These are phyloP conservation scores for Austropuccinia psidii DNA, from an alignment of 1,284 basidiomycete species.

Conservation along the genomic window DNA sequence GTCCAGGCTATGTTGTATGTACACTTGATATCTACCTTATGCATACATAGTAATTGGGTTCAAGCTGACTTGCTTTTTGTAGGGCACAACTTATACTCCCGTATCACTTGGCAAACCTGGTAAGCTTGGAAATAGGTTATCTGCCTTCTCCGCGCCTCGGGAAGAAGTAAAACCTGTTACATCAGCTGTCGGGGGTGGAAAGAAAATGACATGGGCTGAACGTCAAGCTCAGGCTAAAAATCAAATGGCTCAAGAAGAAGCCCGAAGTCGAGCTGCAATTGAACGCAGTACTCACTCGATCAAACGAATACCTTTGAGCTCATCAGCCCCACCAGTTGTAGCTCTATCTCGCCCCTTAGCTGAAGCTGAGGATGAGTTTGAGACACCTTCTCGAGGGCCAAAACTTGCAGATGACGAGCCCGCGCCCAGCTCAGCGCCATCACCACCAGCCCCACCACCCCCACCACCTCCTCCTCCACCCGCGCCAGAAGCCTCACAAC, in stretches of 20 bases:
- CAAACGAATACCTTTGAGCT: constrained; percentile 45
- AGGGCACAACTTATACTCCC: constrained; percentile 76
- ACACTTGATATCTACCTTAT: not conserved
- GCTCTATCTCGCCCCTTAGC: constrained; percentile 52
- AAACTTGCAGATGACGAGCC: constrained; percentile 37
- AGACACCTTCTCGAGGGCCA: constrained; percentile 40
- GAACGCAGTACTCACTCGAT: constrained; percentile 14
- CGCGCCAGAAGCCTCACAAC: not conserved
- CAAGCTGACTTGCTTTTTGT: constrained; percentile 2
- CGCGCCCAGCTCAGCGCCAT: constrained; percentile 40
- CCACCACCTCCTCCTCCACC: not conserved
- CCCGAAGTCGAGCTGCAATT: constrained; percentile 57
- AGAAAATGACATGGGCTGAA: constrained; percentile 81
- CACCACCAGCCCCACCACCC: constrained; percentile 41
- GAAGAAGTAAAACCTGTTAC: constrained; percentile 42
- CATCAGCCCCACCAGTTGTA: constrained; percentile 48
- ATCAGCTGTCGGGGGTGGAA: constrained; percentile 40
- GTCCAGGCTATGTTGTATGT: constrained; percentile 42
- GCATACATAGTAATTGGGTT: not conserved
- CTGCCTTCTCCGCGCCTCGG: constrained; percentile 22
- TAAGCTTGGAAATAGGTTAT: constrained; percentile 74
- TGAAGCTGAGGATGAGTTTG: constrained; percentile 49
- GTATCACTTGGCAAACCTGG: constrained; percentile 73
- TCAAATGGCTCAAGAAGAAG: constrained; percentile 71
- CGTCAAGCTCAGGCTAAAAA: constrained; percentile 78